phyloP scores from a whole-genome alignment of 352 stramenopile species.

The Globisporangium mamillatum region DNA sequence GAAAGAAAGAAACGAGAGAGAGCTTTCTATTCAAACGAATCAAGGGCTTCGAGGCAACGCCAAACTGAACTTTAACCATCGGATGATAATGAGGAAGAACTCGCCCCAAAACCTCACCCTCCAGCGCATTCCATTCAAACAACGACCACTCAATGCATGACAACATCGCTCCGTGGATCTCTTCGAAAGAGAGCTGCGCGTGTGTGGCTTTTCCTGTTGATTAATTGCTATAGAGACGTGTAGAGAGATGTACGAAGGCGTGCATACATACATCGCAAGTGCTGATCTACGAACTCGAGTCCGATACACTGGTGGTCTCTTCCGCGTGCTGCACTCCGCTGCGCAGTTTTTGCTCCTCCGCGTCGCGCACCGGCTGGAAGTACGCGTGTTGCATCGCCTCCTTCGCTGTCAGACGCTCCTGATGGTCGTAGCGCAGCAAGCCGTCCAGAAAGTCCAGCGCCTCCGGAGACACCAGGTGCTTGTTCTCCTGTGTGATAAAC shows the following conservation, averaged over 20 bases:
- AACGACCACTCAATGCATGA: not conserved
- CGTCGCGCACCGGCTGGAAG: slow-evolving; percentile 93
- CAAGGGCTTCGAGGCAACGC: too few relatives aligned
- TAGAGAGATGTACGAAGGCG: not conserved
- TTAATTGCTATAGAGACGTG: slow-evolving; percentile 1
- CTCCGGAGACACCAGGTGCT: slow-evolving; percentile 61
- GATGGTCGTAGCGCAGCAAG: slow-evolving; percentile 92
- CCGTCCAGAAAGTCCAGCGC: slow-evolving; percentile 94
- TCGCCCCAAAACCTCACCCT: too few relatives aligned
- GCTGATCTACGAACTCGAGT: slow-evolving; percentile 61
- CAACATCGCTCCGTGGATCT: not conserved
- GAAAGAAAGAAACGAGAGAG: too few relatives aligned
- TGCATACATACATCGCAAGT: not conserved
- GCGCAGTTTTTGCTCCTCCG: slow-evolving; percentile 69
- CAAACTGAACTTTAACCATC: too few relatives aligned
- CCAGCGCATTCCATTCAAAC: too few relatives aligned
- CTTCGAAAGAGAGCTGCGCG: not conserved
- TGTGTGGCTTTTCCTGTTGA: not conserved
- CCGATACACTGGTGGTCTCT: slow-evolving; percentile 72
- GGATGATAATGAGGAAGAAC: too few relatives aligned
- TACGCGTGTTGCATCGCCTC: slow-evolving; percentile 98
- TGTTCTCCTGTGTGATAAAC: not conserved
- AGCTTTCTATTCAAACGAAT: too few relatives aligned
- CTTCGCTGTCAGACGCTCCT: slow-evolving; percentile 97
- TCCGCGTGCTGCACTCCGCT: slow-evolving; percentile 47